These are phyloP conservation scores for Quillaja saponaria DNA, from an alignment of 306 rosid genomes.

Conservation along the genomic window DNA sequence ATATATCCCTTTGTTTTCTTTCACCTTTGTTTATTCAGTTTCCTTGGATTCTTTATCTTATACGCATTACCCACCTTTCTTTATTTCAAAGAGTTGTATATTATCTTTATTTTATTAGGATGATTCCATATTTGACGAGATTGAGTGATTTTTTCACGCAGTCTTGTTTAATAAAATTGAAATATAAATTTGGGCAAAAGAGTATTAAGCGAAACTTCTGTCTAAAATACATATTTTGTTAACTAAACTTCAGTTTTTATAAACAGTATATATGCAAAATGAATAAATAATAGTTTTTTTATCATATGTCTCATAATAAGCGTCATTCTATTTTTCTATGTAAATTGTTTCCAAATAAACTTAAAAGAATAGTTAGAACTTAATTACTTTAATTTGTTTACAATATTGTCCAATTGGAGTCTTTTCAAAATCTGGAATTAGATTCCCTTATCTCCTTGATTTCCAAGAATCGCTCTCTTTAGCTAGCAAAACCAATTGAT, in stretches of 20 bases:
- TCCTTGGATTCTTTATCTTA: slow-evolving; percentile 46
- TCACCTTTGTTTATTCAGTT: slow-evolving; percentile 20
- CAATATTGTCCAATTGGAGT: slow-evolving; percentile 1
- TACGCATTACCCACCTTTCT: slow-evolving; percentile 41
- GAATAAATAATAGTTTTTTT: too few relatives aligned
- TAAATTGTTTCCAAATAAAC: background rate
- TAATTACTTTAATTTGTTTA: background rate
- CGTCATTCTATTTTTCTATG: background rate
- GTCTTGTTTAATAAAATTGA: too few relatives aligned
- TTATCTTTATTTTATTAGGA: too few relatives aligned
- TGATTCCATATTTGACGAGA: too few relatives aligned
- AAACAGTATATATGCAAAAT: too few relatives aligned
- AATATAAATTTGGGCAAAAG: too few relatives aligned
- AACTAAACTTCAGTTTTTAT: too few relatives aligned
- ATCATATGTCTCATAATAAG: background rate
- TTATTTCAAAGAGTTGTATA: slow-evolving; percentile 22
- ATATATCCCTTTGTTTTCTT: slow-evolving; percentile 25
- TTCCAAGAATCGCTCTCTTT: slow-evolving; percentile 5
- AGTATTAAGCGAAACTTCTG: background rate
- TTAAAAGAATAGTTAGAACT: slow-evolving; percentile 25
- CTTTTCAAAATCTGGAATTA: slow-evolving; percentile 28
- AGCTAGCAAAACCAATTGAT: background rate
- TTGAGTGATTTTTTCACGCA: too few relatives aligned
- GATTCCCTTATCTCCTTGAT: slow-evolving; percentile 17
- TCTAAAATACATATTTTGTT: too few relatives aligned